Base-by-base conservation (phyloP, 176 grass and related monocot genomes). In the Triticum monococcum region DNA sequence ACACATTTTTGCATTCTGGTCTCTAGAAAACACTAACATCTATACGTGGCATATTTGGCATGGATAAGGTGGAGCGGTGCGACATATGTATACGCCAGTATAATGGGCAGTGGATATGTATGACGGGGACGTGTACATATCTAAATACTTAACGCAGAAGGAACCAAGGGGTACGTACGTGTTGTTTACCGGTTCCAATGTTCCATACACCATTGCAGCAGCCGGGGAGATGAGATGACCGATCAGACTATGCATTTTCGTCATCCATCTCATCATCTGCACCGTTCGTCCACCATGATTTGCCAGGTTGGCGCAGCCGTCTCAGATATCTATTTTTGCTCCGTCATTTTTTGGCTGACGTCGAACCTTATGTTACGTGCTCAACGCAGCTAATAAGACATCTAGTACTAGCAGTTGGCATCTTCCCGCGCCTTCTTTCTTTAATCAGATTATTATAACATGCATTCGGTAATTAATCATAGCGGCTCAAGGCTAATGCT, bases 91-190 rank as follows among this genome's bases (percentile, higher is more conserved):
- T 80, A 80, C 37, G 78, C 37, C 25, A 45, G 52, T 57, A 20
- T 20, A 57, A 7, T 57, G 52, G 0, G 2, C 16, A 20, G 7
- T 30, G 37, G 61, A 65, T 65, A 80, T 46, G 28, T 12, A 65
- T 31, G 60, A 80, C 60, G 20, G 1, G 3, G 36, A 80, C 16
- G 61, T 2, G 72, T 17, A 48, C 16, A 73, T 48, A 48, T 8
- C 3, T 0, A 45, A 64, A 80, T 46, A 80, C 78, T 80, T 80
- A 80, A 12, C 61, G 37, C 61, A 46, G 60, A 80, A 80, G 78
- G 18, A 65, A 80, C 36, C 60, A 80, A 11, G 5, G 68, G 28
- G 28, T 30, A 30, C 28, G 28, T 30, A 30, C 28, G 48, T 52
- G 71, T 17, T 1, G 8, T 18, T 80, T 18, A 64, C 8, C 4